Evolutionary conservation across 2,329 filamentous ascomycete species (phyloP), one percentile per base, ranked within the genome.

Genomic region (Thelonectria olida): DNA sequence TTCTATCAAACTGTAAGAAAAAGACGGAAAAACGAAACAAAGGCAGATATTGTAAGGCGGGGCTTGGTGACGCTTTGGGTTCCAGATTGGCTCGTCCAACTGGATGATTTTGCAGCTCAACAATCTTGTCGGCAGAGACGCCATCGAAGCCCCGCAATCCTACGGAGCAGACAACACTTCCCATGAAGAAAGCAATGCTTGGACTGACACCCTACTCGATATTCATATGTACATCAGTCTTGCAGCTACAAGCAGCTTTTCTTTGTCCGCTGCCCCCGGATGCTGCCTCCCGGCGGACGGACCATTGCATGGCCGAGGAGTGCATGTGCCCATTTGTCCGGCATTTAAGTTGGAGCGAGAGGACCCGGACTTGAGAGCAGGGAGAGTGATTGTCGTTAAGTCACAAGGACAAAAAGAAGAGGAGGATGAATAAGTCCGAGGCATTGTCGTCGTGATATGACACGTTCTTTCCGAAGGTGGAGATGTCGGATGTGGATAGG

Each of bases 1-100:
- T 7, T 90, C 87, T 19, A 88, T 94, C 70, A 93, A 92, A 76
- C 72, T 94, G 51, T 92, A 50, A 71, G 12, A 23, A 42, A 44
- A 17, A 7, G 25, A 47, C 13, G 31, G 13, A 13, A 25, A 47
- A 3, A 20, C 7, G 13, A 15, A 41, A 19, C 20, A 56, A 41
- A 15, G n/a, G 12, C 25, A 49, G 20, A 27, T n/a, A 7, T 56
- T n/a, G 20, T 28, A 38, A 17, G 54, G 20, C 19, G 34, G 13
- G 23, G 2, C 7, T 27, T 55, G 34, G 31, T 25, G 17, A 17
- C 19, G 44, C 15, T 45, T 13, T 34, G 17, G 20, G 13, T 44
- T 17, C 20, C 13, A 28, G 25, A 7, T 27, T 20, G 22, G 22
- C 36, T 48, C 17, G 34, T 50, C 38, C 36, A 38, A 39, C 27